Conservation (phyloP, 768 basidiomycete genomes). For the Tulasnella sp. region DNA sequence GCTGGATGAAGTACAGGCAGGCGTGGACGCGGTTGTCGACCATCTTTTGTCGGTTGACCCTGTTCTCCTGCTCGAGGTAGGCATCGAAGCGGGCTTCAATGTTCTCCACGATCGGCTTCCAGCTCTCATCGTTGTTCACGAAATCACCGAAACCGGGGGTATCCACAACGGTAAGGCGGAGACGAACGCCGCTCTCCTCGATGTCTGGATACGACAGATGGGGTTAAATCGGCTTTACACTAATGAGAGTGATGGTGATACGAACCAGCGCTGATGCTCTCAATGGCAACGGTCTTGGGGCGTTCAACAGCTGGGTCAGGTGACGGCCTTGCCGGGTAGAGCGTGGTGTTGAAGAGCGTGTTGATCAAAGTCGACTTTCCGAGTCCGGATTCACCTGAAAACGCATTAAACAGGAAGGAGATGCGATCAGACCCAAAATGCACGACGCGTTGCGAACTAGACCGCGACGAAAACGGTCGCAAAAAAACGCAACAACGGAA, state of each 20-base stretch:
- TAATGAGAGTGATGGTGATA: constrained; percentile 37
- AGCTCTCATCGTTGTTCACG: constrained; percentile 99
- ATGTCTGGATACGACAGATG: constrained; percentile 68
- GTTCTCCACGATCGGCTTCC: constrained; percentile 98
- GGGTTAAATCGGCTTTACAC: not conserved
- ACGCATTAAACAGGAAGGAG: not conserved
- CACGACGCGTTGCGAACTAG: constrained; percentile 4
- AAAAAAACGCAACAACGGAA: constrained; percentile 9
- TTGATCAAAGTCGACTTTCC: constrained; percentile 99
- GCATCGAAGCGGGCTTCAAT: constrained; percentile 98
- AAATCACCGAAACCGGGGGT: constrained; percentile 99
- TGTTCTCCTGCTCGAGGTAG: constrained; percentile 97
- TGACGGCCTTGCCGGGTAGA: constrained; percentile 88
- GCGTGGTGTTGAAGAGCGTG: constrained; percentile 95
- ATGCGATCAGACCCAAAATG: not conserved
- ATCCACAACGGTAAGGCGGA: constrained; percentile 98
- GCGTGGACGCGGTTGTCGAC: constrained; percentile 98
- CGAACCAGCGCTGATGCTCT: constrained; percentile 96
- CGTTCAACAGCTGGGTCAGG: constrained; percentile 82
- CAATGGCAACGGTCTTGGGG: constrained; percentile 93
- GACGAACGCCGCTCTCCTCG: constrained; percentile 95
- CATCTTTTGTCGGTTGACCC: constrained; percentile 92
- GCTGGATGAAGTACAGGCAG: constrained; percentile 98
- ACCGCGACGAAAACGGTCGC: constrained; percentile 14
- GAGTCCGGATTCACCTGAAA: constrained; percentile 90